Conservation (phyloP, 139 green algal species). For the Asterochloris erici region DNA sequence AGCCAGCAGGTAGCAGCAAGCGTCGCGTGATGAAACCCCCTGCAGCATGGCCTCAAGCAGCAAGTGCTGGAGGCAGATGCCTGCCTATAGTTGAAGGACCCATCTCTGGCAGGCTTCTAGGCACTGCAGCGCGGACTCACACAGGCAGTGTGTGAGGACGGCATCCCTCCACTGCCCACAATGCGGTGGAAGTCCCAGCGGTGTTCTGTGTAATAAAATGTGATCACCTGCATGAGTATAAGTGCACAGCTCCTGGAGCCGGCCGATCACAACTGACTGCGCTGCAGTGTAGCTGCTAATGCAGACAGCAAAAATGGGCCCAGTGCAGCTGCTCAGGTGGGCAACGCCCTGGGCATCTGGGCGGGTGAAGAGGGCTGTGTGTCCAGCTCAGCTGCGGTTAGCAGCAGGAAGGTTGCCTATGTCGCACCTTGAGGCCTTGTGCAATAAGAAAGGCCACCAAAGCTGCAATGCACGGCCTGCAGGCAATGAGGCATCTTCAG, state of each 20-base stretch:
- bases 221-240: constrained; percentile 37
- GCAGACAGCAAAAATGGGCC: too few relatives aligned
- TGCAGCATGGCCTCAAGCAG: neutral
- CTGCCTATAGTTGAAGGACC: neutral
- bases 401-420: too few relatives aligned
- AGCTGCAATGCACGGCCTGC: constrained; percentile 57
- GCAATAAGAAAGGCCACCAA: constrained; percentile 68
- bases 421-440: constrained; percentile 51
- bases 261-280: too few relatives aligned
- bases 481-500: neutral
- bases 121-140: constrained; percentile 25
- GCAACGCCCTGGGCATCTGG: too few relatives aligned
- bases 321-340: too few relatives aligned
- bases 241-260: too few relatives aligned
- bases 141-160: constrained; percentile 67
- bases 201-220: constrained; percentile 46
- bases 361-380: too few relatives aligned
- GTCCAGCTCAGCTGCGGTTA: too few relatives aligned
- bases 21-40: too few relatives aligned
- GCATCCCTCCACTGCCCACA: constrained; percentile 68
- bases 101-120: neutral
- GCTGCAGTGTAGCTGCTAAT: too few relatives aligned
- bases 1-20: neutral
- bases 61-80: neutral
- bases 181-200: constrained; percentile 49